Evolutionary conservation across 257 asterid genomes (phyloP).

Genomic region (Catharanthus roseus): DNA sequence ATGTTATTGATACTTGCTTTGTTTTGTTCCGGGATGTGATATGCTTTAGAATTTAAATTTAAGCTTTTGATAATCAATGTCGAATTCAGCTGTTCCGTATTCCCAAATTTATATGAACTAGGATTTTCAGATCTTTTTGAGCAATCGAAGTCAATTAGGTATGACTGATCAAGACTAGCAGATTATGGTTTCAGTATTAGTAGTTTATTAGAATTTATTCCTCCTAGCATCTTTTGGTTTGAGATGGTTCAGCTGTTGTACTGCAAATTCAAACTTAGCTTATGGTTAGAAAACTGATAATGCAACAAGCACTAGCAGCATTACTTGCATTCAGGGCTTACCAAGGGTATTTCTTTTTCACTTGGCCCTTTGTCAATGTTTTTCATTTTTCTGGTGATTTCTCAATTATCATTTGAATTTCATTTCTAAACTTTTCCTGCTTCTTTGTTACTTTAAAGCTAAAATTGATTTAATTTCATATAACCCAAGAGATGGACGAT

Average conservation of each 20-base stretch:
- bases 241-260: neutral
- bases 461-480: neutral
- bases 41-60: neutral
- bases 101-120: neutral
- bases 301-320: neutral
- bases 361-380: neutral
- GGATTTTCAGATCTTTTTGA: neutral
- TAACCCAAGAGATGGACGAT: neutral
- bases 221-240: neutral
- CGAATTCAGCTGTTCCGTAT: neutral
- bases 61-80: neutral
- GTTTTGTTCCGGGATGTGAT: too few species aligned
- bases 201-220: neutral
- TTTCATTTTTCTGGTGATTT: neutral
- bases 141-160: neutral
- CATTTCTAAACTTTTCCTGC: neutral
- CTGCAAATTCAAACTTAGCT: neutral
- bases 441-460: neutral
- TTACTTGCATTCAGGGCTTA: too few species aligned
- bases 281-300: neutral
- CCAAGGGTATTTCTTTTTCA: neutral
- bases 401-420: neutral
- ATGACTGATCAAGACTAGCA: conserved; percentile 12
- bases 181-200: neutral
- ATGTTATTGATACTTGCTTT: neutral